A percentile compares a stretch with the other conserved stretches of the same genome.
Conservation (phyloP, 2,329 filamentous ascomycete species). For the Hymenoscyphus fraxineus region DNA sequence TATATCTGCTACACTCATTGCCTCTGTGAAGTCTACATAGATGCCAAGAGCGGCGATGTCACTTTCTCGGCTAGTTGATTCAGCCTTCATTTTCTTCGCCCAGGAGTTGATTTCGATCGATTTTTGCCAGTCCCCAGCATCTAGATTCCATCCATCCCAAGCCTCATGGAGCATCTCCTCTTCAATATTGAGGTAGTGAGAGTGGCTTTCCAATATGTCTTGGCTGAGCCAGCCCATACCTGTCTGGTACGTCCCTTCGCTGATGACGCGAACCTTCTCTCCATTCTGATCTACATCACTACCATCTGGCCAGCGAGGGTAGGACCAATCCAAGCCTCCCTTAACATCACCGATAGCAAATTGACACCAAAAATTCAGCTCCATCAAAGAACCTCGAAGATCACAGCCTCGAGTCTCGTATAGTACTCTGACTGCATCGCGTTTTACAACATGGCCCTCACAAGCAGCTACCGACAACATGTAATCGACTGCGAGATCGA, state of each 20-base stretch:
- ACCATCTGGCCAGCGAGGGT: conserved; percentile 70
- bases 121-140: conserved; percentile 55
- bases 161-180: conserved; percentile 62
- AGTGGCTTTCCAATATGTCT: conserved; percentile 47
- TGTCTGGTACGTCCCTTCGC: conserved; percentile 69
- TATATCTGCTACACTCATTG: conserved; percentile 64
- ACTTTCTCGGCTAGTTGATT: conserved; percentile 20
- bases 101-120: conserved; percentile 40
- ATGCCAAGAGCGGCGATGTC: conserved; percentile 42
- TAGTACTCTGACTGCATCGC: conserved; percentile 63
- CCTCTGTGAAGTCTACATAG: conserved; percentile 53
- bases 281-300: conserved; percentile 65
- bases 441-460: conserved; percentile 77
- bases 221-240: conserved; percentile 76
- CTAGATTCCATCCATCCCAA: conserved; percentile 66
- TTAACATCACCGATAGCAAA: conserved; percentile 88
- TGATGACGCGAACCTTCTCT: conserved; percentile 71
- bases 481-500: conserved; percentile 70
- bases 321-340: conserved; percentile 87
- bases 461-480: conserved; percentile 78
- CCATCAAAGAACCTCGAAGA: conserved; percentile 74
- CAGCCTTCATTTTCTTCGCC: conserved; percentile 33
- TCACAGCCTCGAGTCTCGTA: conserved; percentile 69
- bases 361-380: conserved; percentile 96
- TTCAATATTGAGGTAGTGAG: conserved; percentile 45